These are phyloP conservation scores for Rhizopogon vinicolor DNA, from an alignment of 768 basidiomycete species.

Conservation along the genomic window DNA sequence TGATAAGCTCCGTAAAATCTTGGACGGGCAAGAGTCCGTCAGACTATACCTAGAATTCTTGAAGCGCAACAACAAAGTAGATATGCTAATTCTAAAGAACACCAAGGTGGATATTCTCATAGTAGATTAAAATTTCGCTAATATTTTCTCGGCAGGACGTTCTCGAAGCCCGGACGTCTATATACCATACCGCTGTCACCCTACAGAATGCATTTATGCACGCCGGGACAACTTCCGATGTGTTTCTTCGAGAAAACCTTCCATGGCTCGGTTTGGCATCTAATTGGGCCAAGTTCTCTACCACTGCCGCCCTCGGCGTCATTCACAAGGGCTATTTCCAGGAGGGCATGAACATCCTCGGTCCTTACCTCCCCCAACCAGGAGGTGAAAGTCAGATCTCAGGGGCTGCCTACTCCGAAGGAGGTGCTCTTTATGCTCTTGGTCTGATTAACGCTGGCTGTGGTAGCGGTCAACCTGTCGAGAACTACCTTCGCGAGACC, in stretches of 20 bases:
- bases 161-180: constrained; percentile 89
- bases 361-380: constrained; percentile 85
- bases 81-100: constrained; percentile 86
- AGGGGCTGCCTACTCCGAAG: constrained; percentile 88
- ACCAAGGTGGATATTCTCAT: constrained; percentile 60
- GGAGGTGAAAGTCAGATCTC: constrained; percentile 72
- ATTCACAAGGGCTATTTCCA: constrained; percentile 97
- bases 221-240: constrained; percentile 94
- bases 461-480: constrained; percentile 63
- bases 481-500: constrained; percentile 74
- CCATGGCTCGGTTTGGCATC: constrained; percentile 94
- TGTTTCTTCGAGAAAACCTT: constrained; percentile 91
- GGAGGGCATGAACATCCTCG: constrained; percentile 87
- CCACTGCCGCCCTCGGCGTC: constrained; percentile 94
- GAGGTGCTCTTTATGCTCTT: constrained; percentile 92
- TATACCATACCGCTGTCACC: constrained; percentile 95
- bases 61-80: constrained; percentile 89
- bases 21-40: constrained; percentile 89
- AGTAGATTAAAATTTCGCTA: constrained; percentile 3
- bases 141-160: constrained; percentile 53
- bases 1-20: constrained; percentile 75
- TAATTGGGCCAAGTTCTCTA: constrained; percentile 99
- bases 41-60: constrained; percentile 95
- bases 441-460: constrained; percentile 94
- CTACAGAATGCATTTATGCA: constrained; percentile 98